These are phyloP conservation scores for Moniliophthora roreri DNA, from an alignment of 1,284 basidiomycete genomes.

Conservation along the genomic window DNA sequence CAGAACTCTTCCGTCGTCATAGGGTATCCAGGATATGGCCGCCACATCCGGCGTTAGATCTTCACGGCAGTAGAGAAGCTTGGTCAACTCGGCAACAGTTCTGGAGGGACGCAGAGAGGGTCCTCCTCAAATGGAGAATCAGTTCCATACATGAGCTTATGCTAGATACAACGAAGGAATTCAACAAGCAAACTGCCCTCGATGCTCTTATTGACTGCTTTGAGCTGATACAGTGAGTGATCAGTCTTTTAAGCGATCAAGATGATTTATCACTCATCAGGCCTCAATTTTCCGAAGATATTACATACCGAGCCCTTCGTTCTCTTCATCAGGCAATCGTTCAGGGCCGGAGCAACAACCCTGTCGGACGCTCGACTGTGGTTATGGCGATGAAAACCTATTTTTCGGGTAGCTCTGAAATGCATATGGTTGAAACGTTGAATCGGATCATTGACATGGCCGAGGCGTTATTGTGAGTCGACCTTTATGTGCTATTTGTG, in stretches of 20 bases:
- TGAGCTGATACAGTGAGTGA: neutral
- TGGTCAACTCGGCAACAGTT: neutral
- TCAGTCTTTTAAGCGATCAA: neutral
- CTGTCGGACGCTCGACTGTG: no score
- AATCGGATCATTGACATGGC: no score
- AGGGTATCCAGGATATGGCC: neutral
- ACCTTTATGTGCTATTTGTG: no score
- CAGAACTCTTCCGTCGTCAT: neutral
- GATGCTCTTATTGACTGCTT: neutral
- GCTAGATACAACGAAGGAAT: slow-evolving; percentile 1
- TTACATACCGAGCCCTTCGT: no score
- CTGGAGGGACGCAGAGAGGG: neutral
- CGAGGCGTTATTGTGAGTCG: no score
- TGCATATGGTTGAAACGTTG: no score
- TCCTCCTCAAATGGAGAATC: slow-evolving; percentile 5
- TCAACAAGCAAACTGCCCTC: neutral
- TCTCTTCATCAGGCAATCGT: no score
- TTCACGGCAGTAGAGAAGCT: neutral
- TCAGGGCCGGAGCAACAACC: no score
- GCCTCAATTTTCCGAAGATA: no score
- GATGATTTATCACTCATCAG: no score
- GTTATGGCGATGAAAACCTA: no score
- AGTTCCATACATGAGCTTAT: slow-evolving; percentile 5
- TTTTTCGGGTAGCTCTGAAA: no score
- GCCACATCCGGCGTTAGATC: neutral